phyloP scores from a whole-genome alignment of 2,329 filamentous ascomycete species.

The Alternaria atra region DNA sequence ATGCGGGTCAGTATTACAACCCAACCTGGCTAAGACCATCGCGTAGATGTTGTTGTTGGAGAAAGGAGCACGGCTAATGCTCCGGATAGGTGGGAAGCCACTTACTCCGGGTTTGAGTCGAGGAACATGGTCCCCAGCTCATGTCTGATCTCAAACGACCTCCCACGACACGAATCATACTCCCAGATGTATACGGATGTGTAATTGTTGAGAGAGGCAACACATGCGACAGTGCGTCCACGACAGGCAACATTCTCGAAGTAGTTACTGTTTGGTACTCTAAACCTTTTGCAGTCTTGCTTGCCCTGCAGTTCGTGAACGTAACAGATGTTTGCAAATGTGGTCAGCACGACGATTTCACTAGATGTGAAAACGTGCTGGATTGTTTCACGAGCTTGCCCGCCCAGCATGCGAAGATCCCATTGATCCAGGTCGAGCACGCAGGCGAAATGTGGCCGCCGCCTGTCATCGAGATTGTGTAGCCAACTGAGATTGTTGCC shows the following conservation, averaged over 20 bases:
- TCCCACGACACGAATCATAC: conserved; percentile 34
- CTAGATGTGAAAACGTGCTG: conserved; percentile 26
- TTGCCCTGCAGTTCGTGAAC: conserved; percentile 27
- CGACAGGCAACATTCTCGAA: conserved; percentile 25
- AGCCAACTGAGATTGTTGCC: conserved; percentile 15
- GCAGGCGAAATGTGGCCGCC: conserved; percentile 15
- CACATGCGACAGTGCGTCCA: conserved; percentile 35
- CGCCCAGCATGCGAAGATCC: conserved; percentile 14
- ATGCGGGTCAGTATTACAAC: conserved; percentile 3
- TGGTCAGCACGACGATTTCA: conserved; percentile 36
- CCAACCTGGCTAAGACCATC: background rate
- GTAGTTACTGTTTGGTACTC: conserved; percentile 15
- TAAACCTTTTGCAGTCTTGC: conserved; percentile 31
- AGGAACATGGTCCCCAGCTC: conserved; percentile 1
- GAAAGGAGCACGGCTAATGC: background rate
- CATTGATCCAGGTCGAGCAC: conserved; percentile 38
- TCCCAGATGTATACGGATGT: conserved; percentile 41
- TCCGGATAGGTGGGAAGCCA: background rate
- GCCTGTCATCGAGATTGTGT: background rate
- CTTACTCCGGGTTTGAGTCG: background rate
- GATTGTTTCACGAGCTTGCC: conserved; percentile 36
- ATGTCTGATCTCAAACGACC: conserved; percentile 28
- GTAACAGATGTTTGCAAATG: conserved; percentile 26
- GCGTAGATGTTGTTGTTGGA: background rate
- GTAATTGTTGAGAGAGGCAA: conserved; percentile 5